Conservation (phyloP, 495 filamentous ascomycete genomes). For the Daldinia vernicosa region DNA sequence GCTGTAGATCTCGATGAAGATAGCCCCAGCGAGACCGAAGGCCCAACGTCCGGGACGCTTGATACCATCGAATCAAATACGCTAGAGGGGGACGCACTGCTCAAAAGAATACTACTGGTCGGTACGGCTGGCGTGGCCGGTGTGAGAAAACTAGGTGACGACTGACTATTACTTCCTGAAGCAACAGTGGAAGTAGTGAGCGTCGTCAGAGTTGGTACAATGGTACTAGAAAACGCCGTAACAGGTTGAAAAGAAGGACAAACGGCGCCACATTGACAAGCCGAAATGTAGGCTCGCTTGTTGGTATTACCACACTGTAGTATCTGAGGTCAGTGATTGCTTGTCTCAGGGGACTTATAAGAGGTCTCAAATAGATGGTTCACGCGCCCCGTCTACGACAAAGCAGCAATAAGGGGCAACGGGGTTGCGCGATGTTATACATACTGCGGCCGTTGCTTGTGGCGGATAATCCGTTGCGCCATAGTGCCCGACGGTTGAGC, state of each 20-base stretch:
- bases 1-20: slow-evolving; percentile 13
- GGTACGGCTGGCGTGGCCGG: neutral
- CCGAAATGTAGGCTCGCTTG: slow-evolving; percentile 36
- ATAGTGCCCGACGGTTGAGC: slow-evolving; percentile 41
- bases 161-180: slow-evolving; percentile 7
- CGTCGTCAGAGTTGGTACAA: slow-evolving; percentile 10
- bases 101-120: neutral
- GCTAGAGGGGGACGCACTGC: neutral
- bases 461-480: slow-evolving; percentile 43
- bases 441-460: slow-evolving; percentile 37
- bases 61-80: slow-evolving; percentile 10
- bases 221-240: slow-evolving; percentile 11
- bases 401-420: neutral
- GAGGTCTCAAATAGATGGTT: neutral
- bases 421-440: slow-evolving; percentile 4
- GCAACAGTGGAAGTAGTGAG: slow-evolving; percentile 21
- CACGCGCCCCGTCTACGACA: neutral
- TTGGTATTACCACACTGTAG: slow-evolving; percentile 40
- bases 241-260: slow-evolving; percentile 31
- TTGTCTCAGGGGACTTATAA: neutral
- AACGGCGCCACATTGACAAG: slow-evolving; percentile 38
- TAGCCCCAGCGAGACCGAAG: neutral
- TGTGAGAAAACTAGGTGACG: neutral
- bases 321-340: slow-evolving; percentile 7
- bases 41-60: neutral